Conservation (phyloP, 1,284 basidiomycete species). For the Ustilago curta region DNA sequence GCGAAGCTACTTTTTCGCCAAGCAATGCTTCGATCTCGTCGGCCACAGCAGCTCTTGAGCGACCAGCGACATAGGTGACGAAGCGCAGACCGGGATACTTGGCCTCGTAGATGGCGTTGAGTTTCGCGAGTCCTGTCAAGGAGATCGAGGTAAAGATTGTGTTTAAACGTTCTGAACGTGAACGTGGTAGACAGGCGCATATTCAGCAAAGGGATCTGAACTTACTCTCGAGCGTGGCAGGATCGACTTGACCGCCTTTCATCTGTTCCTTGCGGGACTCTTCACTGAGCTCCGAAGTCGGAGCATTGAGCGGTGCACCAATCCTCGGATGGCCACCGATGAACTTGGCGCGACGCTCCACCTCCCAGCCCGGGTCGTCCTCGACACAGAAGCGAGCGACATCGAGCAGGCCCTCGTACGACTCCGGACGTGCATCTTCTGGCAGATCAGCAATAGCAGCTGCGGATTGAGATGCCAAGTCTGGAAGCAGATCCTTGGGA, state of each 20-base stretch:
- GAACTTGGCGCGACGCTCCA: slow-evolving; percentile 41
- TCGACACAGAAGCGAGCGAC: slow-evolving; percentile 68
- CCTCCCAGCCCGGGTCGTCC: slow-evolving; percentile 66
- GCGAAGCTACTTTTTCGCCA: slow-evolving; percentile 31
- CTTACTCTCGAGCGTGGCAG: slow-evolving; percentile 53
- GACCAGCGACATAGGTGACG: slow-evolving; percentile 65
- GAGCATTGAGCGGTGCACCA: slow-evolving; percentile 48
- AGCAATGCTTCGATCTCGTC: slow-evolving; percentile 56
- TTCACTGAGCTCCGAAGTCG: slow-evolving; percentile 46
- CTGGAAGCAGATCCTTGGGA: slow-evolving; percentile 30
- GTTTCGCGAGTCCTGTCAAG: slow-evolving; percentile 40
- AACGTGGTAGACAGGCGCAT: too few species aligned
- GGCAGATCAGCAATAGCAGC: slow-evolving; percentile 63
- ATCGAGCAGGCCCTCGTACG: slow-evolving; percentile 67
- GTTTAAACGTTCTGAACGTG: not conserved
- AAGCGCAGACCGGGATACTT: slow-evolving; percentile 64
- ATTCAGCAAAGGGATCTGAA: not conserved
- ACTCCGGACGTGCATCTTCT: slow-evolving; percentile 56
- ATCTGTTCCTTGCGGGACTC: slow-evolving; percentile 58
- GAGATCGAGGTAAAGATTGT: not conserved
- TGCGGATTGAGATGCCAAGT: slow-evolving; percentile 50
- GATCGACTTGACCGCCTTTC: slow-evolving; percentile 52
- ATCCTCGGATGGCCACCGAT: slow-evolving; percentile 61
- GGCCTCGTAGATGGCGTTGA: slow-evolving; percentile 64
- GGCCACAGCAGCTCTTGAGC: slow-evolving; percentile 72